Evolutionary conservation across 768 basidiomycete species (phyloP).

Genomic region (Pisolithus orientalis): DNA sequence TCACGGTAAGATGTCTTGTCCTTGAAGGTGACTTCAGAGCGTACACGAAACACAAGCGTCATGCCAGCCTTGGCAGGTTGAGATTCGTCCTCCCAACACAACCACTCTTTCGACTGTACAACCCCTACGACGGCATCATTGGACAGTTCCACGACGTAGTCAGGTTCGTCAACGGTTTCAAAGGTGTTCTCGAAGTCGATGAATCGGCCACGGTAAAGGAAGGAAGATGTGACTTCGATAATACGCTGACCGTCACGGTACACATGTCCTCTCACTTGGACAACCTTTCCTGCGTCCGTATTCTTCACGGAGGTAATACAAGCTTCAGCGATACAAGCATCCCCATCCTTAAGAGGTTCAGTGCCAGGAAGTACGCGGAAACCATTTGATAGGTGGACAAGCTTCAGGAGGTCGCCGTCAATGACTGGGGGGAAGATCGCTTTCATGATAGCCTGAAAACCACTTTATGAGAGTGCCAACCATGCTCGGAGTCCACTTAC

Average conservation of each 20-base stretch:
- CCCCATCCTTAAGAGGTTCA: constrained; percentile 72
- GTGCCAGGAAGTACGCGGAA: constrained; percentile 85
- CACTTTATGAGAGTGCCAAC: constrained; percentile 1
- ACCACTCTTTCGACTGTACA: constrained; percentile 95
- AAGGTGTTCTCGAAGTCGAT: constrained; percentile 94
- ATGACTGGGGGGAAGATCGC: constrained; percentile 90
- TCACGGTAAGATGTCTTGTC: constrained; percentile 80
- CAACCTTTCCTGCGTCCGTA: constrained; percentile 86
- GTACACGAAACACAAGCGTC: constrained; percentile 82
- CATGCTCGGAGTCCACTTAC: constrained; percentile 37
- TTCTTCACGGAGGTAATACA: constrained; percentile 87
- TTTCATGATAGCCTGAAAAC: constrained; percentile 89
- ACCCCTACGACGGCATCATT: constrained; percentile 84
- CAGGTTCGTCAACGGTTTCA: constrained; percentile 84
- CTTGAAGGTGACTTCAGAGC: constrained; percentile 85
- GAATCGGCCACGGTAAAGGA: constrained; percentile 96
- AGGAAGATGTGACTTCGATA: constrained; percentile 90
- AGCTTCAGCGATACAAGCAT: constrained; percentile 86
- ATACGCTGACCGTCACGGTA: constrained; percentile 71
- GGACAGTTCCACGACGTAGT: constrained; percentile 72
- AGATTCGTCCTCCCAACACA: constrained; percentile 85
- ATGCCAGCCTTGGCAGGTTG: constrained; percentile 75
- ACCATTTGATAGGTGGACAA: constrained; percentile 96
- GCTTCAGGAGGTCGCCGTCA: constrained; percentile 91
- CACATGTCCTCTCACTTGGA: constrained; percentile 83